Evolutionary conservation across 2,329 filamentous ascomycete species (phyloP).

Genomic region (Whalleya microplaca): DNA sequence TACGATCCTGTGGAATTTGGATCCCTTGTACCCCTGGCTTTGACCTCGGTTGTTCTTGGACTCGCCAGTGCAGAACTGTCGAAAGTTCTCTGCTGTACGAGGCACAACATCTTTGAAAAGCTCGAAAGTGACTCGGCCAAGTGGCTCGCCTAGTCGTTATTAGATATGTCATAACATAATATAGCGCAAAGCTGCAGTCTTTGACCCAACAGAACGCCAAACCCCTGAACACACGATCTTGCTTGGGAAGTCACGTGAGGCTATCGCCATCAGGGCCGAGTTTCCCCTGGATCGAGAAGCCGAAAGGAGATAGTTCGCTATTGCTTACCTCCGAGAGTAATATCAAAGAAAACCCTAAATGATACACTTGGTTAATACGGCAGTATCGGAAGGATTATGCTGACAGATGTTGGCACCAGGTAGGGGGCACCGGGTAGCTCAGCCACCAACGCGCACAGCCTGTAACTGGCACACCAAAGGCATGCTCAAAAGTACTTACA

Average conservation of each 20-base stretch:
- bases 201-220: not conserved
- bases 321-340: slow-evolving; percentile 73
- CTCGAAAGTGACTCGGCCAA: slow-evolving; percentile 88
- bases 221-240: not conserved
- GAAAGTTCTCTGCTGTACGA: slow-evolving; percentile 93
- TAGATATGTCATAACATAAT: slow-evolving; percentile 5
- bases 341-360: slow-evolving; percentile 71
- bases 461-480: too few species aligned
- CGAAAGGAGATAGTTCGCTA: slow-evolving; percentile 5
- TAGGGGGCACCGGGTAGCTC: slow-evolving; percentile 3
- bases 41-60: slow-evolving; percentile 75
- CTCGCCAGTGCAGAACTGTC: slow-evolving; percentile 95
- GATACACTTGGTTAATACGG: slow-evolving; percentile 10
- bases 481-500: slow-evolving; percentile 41
- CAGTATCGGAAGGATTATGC: slow-evolving; percentile 11
- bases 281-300: not conserved
- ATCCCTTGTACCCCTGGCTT: slow-evolving; percentile 91
- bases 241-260: slow-evolving; percentile 30
- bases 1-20: slow-evolving; percentile 92
- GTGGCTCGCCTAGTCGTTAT: slow-evolving; percentile 69
- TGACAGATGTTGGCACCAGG: slow-evolving; percentile 8
- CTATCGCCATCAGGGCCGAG: not conserved
- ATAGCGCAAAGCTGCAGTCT: not conserved
- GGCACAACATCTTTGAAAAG: slow-evolving; percentile 85
- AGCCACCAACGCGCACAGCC: slow-evolving; percentile 18